These are phyloP conservation scores for Pyrenochaeta sp. DNA, from an alignment of 2,329 filamentous ascomycete species.

Conservation along the genomic window DNA sequence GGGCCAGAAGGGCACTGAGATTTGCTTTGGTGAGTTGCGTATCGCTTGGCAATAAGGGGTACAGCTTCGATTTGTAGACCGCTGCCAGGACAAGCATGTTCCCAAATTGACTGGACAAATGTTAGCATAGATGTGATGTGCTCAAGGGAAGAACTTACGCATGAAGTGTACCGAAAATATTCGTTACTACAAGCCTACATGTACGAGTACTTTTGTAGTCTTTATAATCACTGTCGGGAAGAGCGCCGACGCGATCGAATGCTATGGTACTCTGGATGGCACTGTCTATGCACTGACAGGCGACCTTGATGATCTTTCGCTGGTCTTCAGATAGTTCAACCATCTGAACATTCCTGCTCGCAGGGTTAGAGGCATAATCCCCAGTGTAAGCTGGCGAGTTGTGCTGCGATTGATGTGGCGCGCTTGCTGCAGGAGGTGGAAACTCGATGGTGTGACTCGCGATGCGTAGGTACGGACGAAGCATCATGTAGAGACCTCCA, in stretches of 20 bases:
- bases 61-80: conserved; percentile 69
- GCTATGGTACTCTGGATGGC: conserved; percentile 86
- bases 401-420: conserved; percentile 40
- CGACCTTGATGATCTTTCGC: conserved; percentile 34
- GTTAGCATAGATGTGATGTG: conserved; percentile 11
- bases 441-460: conserved; percentile 62
- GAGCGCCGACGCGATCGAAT: conserved; percentile 69
- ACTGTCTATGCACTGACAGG: conserved; percentile 57
- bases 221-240: conserved; percentile 31
- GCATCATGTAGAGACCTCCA: conserved; percentile 88
- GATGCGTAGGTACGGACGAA: conserved; percentile 76
- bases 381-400: conserved; percentile 61
- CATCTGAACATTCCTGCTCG: conserved; percentile 34
- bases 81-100: conserved; percentile 92
- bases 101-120: conserved; percentile 81
- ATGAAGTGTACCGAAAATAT: conserved; percentile 93
- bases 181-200: conserved; percentile 84
- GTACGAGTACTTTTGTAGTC: conserved; percentile 65
- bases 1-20: conserved; percentile 36
- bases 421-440: conserved; percentile 37
- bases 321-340: conserved; percentile 39
- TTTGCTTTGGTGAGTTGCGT: conserved; percentile 35
- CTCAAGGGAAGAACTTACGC: conserved; percentile 28
- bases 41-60: conserved; percentile 40
- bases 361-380: conserved; percentile 21